A percentile compares a stretch with the other conserved stretches of the same genome.
These are phyloP conservation scores for Termitomyces sp. DNA, from an alignment of 768 basidiomycete species.

Conservation along the genomic window DNA sequence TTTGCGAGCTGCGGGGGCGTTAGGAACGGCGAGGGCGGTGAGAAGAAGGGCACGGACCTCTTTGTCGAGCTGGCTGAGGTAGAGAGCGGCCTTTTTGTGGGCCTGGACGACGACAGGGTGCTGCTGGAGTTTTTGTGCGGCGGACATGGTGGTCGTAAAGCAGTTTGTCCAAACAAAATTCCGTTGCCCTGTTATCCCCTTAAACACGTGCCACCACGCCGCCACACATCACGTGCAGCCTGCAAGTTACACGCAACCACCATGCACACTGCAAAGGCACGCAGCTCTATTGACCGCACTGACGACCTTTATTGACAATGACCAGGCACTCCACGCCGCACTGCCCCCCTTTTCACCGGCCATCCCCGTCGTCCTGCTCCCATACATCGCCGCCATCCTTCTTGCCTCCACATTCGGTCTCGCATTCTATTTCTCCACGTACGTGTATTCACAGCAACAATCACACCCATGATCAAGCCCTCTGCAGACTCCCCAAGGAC, in stretches of 20 bases:
- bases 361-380: conserved; percentile 64
- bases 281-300: conserved; percentile 18
- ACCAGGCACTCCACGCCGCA: conserved; percentile 56
- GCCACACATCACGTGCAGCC: conserved; percentile 14
- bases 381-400: conserved; percentile 70
- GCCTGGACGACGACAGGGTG: conserved; percentile 86
- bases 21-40: conserved; percentile 3
- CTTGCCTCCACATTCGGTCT: conserved; percentile 77
- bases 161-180: conserved; percentile 19
- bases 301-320: background rate
- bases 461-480: background rate
- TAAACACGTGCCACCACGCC: conserved; percentile 19
- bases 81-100: conserved; percentile 77
- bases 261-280: conserved; percentile 56
- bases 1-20: conserved; percentile 57
- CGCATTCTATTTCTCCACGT: conserved; percentile 90
- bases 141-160: conserved; percentile 53
- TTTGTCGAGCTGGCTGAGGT: conserved; percentile 90
- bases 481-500: conserved; percentile 70
- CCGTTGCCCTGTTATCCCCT: conserved; percentile 15
- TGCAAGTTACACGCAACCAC: conserved; percentile 20
- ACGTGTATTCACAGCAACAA: conserved; percentile 23
- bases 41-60: conserved; percentile 56
- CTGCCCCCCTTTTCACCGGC: conserved; percentile 70
- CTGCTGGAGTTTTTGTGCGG: conserved; percentile 78